Conservation (phyloP, 2,329 filamentous ascomycete species). For the Cadophora malorum region DNA sequence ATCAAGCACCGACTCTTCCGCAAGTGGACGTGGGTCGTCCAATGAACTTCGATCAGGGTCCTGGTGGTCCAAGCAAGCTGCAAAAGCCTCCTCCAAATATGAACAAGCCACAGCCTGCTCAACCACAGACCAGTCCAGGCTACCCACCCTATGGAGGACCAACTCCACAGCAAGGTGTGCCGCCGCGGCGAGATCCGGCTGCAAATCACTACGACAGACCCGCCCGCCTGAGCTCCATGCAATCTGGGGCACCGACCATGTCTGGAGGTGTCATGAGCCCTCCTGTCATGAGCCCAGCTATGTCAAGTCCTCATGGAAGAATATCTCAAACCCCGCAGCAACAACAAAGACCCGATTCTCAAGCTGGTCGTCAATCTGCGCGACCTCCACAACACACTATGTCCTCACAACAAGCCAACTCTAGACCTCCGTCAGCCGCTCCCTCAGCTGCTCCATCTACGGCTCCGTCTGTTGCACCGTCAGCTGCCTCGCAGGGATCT, state of each 20-base stretch:
- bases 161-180: conserved; percentile 24
- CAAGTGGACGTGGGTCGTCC: conserved; percentile 34
- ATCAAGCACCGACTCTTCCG: conserved; percentile 31
- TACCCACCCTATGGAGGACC: conserved; percentile 27
- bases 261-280: conserved; percentile 27
- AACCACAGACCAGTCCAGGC: conserved; percentile 21
- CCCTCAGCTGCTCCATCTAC: conserved; percentile 23
- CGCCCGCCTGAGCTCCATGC: conserved; percentile 38
- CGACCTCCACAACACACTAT: conserved; percentile 35
- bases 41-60: conserved; percentile 30
- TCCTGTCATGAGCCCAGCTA: conserved; percentile 26
- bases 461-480: conserved; percentile 25
- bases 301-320: background rate
- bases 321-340: conserved; percentile 4
- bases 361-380: conserved; percentile 25
- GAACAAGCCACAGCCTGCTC: conserved; percentile 34
- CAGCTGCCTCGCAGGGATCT: conserved; percentile 27
- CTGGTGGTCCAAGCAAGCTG: conserved; percentile 26
- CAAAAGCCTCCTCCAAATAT: conserved; percentile 36
- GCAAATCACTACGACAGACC: conserved; percentile 33
- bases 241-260: conserved; percentile 13
- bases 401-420: conserved; percentile 32
- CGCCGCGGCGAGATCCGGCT: conserved; percentile 29
- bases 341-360: conserved; percentile 24
- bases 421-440: conserved; percentile 27